Base-by-base conservation (phyloP, 2,329 filamentous ascomycete genomes). In the Cladophialophora psammophila region DNA sequence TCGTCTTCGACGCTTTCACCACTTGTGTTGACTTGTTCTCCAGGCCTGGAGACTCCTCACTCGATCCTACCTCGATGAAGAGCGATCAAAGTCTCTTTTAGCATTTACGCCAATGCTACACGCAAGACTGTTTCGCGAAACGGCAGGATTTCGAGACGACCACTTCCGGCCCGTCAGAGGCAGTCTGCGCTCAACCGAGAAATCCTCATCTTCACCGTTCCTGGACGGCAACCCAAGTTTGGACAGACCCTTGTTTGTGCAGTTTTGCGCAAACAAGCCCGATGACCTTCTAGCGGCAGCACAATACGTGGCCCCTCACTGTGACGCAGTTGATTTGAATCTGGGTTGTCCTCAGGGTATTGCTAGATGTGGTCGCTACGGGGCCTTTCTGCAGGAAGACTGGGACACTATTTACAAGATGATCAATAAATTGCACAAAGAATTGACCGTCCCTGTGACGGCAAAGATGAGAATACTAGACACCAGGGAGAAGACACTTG, bases 41-140 rank as follows among this genome's bases (percentile, higher is more conserved):
- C 71, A 97, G 94, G 95, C 94, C 74, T 99, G 95, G 95, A 91
- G 95, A 74, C 90, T 97, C 85, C 89, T 99, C 72, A 92, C 92
- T n/a, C 90, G 95, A 73, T 97, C 94, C 6, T 98, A 96, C 80
- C 88, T 97, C 74, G 85, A 91, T 1, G 80, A 88, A 5, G 82
- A 88, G 57, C 83, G 89, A 62, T 86, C 87, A 54, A 83, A 85
- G 63, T 85, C 84, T 26, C 82, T 98, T 38, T 87, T 98, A 53
- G 91, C 93, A 57, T 99, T 99, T 77, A 93, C 93, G 0, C 95
- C 95, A 57, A 99, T 99, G 95, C 87, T 97, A 69, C 95, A 99
- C 78, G 93, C 95, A 2, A 91, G 94, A 63, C 85, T 98, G 71
- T 99, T 96, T 77, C 85, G 85, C 53, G 91, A 96, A 69, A 89